Evolutionary conservation across 1,284 basidiomycete genomes (phyloP), one percentile per base, ranked within the genome.

Genomic region (Apiotrichum veenhuisii): DNA sequence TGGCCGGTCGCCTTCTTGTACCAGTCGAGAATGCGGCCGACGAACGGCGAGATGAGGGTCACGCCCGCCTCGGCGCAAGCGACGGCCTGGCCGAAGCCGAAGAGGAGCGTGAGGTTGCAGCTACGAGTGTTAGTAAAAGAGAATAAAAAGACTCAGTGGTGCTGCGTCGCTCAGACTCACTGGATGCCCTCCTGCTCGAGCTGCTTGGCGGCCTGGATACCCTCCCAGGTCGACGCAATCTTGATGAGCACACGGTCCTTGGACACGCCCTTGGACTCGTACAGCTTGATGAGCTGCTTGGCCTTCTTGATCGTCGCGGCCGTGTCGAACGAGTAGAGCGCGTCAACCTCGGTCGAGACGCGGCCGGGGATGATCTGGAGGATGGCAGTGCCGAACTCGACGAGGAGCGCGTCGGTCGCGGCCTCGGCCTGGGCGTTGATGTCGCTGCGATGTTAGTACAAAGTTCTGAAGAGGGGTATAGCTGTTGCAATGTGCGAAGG

Each of bases 201-300:
- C 79, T 95, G 88, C 64, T 91, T 86, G 48, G 95, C 95, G 64
- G 95, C 95, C 80, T 98, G 95, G 81, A 98, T 98, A 80, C 95
- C 96, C 80, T 98, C 95, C 91, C 91, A 99, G 52, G 94, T 96
- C 40, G 95, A 96, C 33, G 95, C 95, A 70, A 99, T 96, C 83
- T 98, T 98, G 87, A 98, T 97, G 70, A 98, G 82, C 63, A 97
- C 81, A 62, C 95, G 91, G 60, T 98, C 93, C 80, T 90, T 91
- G 77, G 84, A 81, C 80, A 98, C 85, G 63, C 95, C 95, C 62
- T 91, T 78, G 36, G 87, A 88, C 58, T 95, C 84, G 83, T 99
- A 99, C 62, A 98, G 87, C 37, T 85, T 85, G 71, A 98, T 98
- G 71, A 98, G 85, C 77, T 95, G 85, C 80, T 87, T 87, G 62